These are phyloP conservation scores for Hygrocybe punicea DNA, from an alignment of 768 basidiomycete genomes.

Conservation along the genomic window DNA sequence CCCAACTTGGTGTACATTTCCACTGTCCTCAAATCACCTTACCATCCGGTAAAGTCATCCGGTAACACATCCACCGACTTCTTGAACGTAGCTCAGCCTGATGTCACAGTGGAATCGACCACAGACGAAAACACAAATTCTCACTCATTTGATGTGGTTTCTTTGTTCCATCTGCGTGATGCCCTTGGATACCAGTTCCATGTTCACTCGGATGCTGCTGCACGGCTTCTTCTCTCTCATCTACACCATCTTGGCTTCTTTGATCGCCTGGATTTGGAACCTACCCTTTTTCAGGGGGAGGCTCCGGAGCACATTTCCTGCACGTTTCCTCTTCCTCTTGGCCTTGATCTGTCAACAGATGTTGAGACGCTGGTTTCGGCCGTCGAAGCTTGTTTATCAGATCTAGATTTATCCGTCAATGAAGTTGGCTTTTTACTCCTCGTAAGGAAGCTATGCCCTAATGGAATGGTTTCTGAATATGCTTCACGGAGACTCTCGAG, in stretches of 20 bases:
- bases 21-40: constrained; percentile 52
- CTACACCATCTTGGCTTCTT: constrained; percentile 63
- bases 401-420: constrained; percentile 69
- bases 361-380: constrained; percentile 71
- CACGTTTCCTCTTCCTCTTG: constrained; percentile 64
- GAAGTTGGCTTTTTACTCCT: constrained; percentile 71
- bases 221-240: constrained; percentile 54
- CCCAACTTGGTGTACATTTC: constrained; percentile 59
- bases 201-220: constrained; percentile 51
- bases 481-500: constrained; percentile 58
- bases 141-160: constrained; percentile 55
- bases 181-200: constrained; percentile 58
- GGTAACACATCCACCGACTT: constrained; percentile 40
- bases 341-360: constrained; percentile 66
- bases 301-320: constrained; percentile 40
- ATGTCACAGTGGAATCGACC: constrained; percentile 7
- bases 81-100: constrained; percentile 41
- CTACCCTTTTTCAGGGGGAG: constrained; percentile 38
- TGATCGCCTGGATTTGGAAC: constrained; percentile 40
- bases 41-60: constrained; percentile 20
- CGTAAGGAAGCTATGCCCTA: constrained; percentile 70
- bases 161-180: constrained; percentile 58
- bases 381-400: constrained; percentile 66
- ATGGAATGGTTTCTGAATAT: constrained; percentile 68
- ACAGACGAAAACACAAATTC: constrained; percentile 19